These are phyloP conservation scores for Aureobasidium leucospermi DNA, from an alignment of 2,329 filamentous ascomycete genomes.

Conservation along the genomic window DNA sequence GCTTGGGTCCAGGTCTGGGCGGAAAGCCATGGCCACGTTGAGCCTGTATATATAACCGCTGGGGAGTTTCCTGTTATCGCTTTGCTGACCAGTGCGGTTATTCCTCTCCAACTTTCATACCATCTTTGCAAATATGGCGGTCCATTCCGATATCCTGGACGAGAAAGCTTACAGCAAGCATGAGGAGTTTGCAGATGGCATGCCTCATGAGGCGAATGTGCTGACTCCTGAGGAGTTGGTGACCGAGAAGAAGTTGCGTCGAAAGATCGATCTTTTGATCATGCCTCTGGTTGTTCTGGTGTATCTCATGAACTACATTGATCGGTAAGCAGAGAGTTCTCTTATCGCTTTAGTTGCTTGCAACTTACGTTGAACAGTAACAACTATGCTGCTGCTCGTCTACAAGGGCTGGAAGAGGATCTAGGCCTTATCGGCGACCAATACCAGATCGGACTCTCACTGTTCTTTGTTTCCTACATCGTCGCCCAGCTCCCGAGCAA, in stretches of 20 bases:
- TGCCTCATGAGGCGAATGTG: background rate
- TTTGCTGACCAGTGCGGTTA: background rate
- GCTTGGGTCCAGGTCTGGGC: slow-evolving; percentile 7
- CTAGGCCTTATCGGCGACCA: slow-evolving; percentile 49
- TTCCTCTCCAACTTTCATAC: background rate
- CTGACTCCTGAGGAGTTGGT: slow-evolving; percentile 26
- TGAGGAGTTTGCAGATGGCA: background rate
- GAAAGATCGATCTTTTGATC: slow-evolving; percentile 63
- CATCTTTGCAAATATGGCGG: background rate
- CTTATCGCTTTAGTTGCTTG: background rate
- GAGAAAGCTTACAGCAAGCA: slow-evolving; percentile 5
- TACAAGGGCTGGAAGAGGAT: slow-evolving; percentile 58
- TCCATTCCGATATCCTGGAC: background rate
- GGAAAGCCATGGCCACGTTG: slow-evolving; percentile 7
- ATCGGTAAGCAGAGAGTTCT: slow-evolving; percentile 26
- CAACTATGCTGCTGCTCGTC: slow-evolving; percentile 58
- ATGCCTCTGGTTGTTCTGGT: slow-evolving; percentile 66
- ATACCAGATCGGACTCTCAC: slow-evolving; percentile 50
- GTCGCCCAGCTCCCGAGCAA: slow-evolving; percentile 41
- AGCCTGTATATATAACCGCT: slow-evolving; percentile 1
- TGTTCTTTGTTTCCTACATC: slow-evolving; percentile 10
- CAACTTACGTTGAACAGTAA: slow-evolving; percentile 27
- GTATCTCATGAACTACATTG: slow-evolving; percentile 66
- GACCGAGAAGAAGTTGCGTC: slow-evolving; percentile 51
- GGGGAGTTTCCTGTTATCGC: background rate